These are phyloP conservation scores for Botrytis deweyae DNA, from an alignment of 2,329 filamentous ascomycete genomes.

Conservation along the genomic window DNA sequence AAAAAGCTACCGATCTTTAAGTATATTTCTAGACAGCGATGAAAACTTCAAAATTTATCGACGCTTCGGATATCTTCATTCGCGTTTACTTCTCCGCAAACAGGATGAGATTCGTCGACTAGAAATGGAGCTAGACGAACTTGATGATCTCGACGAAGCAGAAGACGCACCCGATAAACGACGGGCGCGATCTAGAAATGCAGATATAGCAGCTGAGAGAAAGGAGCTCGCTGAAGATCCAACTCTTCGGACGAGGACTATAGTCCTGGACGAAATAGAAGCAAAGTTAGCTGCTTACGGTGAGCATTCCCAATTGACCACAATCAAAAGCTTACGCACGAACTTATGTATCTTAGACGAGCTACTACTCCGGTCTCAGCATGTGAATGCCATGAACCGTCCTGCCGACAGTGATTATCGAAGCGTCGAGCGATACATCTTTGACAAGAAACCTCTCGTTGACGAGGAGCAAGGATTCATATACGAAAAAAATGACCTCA, in stretches of 20 bases:
- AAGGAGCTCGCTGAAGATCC: neutral
- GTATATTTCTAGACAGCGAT: slow-evolving; percentile 44
- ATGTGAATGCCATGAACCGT: slow-evolving; percentile 33
- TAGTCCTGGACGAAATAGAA: slow-evolving; percentile 27
- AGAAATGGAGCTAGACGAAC: slow-evolving; percentile 28
- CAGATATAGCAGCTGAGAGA: slow-evolving; percentile 12
- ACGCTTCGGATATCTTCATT: slow-evolving; percentile 44
- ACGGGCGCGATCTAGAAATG: slow-evolving; percentile 19
- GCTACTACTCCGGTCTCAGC: slow-evolving; percentile 22
- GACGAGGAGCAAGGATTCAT: slow-evolving; percentile 39
- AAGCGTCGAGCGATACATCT: slow-evolving; percentile 38
- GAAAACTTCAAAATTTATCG: slow-evolving; percentile 45
- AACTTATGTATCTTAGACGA: neutral
- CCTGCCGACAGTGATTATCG: slow-evolving; percentile 39
- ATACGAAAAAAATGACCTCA: slow-evolving; percentile 43
- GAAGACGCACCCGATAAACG: neutral
- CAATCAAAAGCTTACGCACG: neutral
- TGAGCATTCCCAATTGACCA: neutral
- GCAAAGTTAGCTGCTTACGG: slow-evolving; percentile 23
- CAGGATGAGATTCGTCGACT: slow-evolving; percentile 31
- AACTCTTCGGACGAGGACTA: slow-evolving; percentile 8
- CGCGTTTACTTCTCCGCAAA: slow-evolving; percentile 39
- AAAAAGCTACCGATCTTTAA: slow-evolving; percentile 42
- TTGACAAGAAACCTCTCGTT: slow-evolving; percentile 29
- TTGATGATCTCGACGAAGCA: slow-evolving; percentile 26